Evolutionary conservation across 192 early-diverging fungal genomes (phyloP).

Genomic region (Cetraspora pellucida): DNA sequence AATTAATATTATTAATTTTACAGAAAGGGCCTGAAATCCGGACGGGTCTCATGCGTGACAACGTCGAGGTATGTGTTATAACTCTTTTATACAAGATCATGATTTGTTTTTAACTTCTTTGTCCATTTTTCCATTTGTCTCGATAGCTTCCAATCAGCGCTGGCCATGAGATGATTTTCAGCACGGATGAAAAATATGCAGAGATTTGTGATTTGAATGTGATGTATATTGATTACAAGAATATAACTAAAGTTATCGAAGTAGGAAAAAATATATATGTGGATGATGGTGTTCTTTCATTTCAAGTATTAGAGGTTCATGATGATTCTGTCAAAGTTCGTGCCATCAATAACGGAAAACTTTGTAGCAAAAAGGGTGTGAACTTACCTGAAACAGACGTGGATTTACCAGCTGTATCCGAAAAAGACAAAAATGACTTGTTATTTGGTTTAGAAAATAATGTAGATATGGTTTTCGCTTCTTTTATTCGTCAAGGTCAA

Average conservation of each 20-base stretch:
- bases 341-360: constrained; percentile 81
- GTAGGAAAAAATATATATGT: constrained; percentile 80
- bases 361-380: constrained; percentile 94
- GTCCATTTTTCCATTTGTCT: background rate
- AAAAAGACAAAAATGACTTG: constrained; percentile 91
- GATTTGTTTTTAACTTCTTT: background rate
- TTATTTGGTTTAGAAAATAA: constrained; percentile 91
- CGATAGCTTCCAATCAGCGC: constrained; percentile 58
- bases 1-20: background rate
- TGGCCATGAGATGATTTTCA: constrained; percentile 82
- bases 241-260: constrained; percentile 74
- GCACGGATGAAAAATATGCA: constrained; percentile 63
- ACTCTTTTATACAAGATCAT: background rate
- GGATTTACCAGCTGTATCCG: constrained; percentile 93
- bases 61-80: constrained; percentile 55
- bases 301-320: constrained; percentile 79
- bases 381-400: constrained; percentile 91
- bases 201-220: constrained; percentile 63
- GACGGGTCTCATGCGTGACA: constrained; percentile 78
- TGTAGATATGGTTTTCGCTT: constrained; percentile 95
- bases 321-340: constrained; percentile 66
- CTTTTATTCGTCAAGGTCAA: constrained; percentile 91
- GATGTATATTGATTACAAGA: constrained; percentile 83
- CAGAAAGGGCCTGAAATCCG: constrained; percentile 86
- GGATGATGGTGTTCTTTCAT: constrained; percentile 95